Conservation (phyloP, 345 rosid genomes). For the Pelargonium nanum region DNA sequence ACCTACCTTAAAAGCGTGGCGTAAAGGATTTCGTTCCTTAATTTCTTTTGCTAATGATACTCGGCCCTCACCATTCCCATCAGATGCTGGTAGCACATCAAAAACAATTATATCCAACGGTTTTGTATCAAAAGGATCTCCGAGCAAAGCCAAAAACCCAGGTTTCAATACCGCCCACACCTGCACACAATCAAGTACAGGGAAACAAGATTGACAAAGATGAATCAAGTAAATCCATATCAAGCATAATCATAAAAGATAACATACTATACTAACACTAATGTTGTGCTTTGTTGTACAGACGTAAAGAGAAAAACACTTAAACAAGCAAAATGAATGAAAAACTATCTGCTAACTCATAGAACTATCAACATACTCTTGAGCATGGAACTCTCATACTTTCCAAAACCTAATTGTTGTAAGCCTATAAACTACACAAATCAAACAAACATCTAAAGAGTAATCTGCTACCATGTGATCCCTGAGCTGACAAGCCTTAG, state of each 20-base stretch:
- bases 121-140: conserved; percentile 75
- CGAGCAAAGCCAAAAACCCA: conserved; percentile 88
- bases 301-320: background rate
- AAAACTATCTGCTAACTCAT: background rate
- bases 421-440: background rate
- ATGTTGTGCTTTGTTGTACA: background rate
- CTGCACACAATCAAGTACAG: conserved; percentile 27
- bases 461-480: too few relatives aligned
- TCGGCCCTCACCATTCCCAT: conserved; percentile 70
- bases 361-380: background rate
- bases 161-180: conserved; percentile 98
- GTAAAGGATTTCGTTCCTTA: conserved; percentile 87
- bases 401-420: background rate
- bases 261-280: background rate
- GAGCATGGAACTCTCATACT: background rate
- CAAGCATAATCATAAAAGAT: background rate
- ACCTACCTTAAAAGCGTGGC: conserved; percentile 83
- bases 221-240: background rate
- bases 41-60: conserved; percentile 72
- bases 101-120: conserved; percentile 85
- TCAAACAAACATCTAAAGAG: too few relatives aligned
- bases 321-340: background rate
- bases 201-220: background rate
- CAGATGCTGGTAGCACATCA: conserved; percentile 82
- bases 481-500: too few relatives aligned